phyloP scores from a whole-genome alignment of 176 grass and related monocot genomes.

The Canna indica region DNA sequence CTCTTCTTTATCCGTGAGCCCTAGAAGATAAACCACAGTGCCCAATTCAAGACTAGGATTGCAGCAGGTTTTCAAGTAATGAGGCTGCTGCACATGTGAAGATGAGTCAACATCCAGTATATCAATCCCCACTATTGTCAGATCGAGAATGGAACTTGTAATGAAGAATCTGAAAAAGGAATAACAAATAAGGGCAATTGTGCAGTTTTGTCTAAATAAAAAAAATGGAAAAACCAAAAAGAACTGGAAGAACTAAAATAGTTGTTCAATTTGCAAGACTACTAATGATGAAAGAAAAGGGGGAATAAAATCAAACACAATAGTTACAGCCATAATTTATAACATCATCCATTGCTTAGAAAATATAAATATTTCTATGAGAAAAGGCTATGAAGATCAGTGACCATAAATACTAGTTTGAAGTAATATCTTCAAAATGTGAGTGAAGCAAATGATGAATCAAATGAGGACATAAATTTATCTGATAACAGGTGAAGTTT shows the following conservation, averaged over 20 bases:
- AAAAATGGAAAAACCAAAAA: neutral
- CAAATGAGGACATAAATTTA: too few relatives aligned
- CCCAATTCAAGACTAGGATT: conserved; percentile 64
- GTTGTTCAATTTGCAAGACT: neutral
- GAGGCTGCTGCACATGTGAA: conserved; percentile 43
- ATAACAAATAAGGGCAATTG: neutral
- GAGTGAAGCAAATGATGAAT: too few relatives aligned
- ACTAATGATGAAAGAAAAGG: neutral
- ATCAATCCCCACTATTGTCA: conserved; percentile 90
- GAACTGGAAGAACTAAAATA: neutral
- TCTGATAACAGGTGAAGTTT: too few relatives aligned
- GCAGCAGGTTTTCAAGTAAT: conserved; percentile 72
- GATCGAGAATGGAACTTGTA: conserved; percentile 84
- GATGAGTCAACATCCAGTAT: conserved; percentile 38
- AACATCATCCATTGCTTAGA: too few relatives aligned
- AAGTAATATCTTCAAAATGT: too few relatives aligned
- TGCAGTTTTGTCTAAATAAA: neutral
- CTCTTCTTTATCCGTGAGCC: conserved; percentile 49
- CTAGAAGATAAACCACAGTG: conserved; percentile 64
- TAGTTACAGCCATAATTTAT: too few relatives aligned
- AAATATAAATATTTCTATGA: too few relatives aligned
- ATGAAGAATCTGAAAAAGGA: conserved; percentile 74
- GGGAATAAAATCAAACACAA: neutral
- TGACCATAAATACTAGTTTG: too few relatives aligned
- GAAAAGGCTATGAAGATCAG: too few relatives aligned